Conservation (phyloP, 2,329 filamentous ascomycete genomes). For the Fusarium sp. region DNA sequence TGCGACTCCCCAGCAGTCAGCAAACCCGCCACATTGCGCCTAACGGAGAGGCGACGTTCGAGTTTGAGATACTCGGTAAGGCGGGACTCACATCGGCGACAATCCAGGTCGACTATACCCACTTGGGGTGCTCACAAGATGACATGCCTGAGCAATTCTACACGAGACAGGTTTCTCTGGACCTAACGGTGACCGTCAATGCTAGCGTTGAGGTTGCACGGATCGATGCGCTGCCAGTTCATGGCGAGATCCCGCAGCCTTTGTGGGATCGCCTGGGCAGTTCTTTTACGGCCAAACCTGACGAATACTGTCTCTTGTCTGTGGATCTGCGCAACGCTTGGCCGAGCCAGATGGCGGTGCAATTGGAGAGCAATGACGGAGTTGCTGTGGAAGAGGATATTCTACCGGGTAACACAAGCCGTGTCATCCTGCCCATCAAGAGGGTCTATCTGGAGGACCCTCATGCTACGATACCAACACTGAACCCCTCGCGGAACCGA, state of each 20-base stretch:
- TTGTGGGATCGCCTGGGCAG: constrained; percentile 64
- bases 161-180: constrained; percentile 83
- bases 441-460: constrained; percentile 81
- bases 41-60: constrained; percentile 75
- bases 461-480: constrained; percentile 79
- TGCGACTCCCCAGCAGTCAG: constrained; percentile 65
- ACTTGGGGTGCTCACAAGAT: constrained; percentile 75
- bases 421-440: constrained; percentile 79
- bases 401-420: constrained; percentile 74
- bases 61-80: constrained; percentile 87
- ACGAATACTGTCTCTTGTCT: constrained; percentile 80
- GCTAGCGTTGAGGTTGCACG: constrained; percentile 85
- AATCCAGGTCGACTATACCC: constrained; percentile 87
- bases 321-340: constrained; percentile 90
- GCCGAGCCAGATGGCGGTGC: constrained; percentile 80
- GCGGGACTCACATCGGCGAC: constrained; percentile 82
- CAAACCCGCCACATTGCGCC: constrained; percentile 71
- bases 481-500: constrained; percentile 85
- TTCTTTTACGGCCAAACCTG: constrained; percentile 54
- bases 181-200: constrained; percentile 90
- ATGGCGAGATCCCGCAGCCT: constrained; percentile 70
- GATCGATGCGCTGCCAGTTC: constrained; percentile 81
- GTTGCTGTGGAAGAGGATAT: constrained; percentile 66
- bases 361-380: constrained; percentile 65
- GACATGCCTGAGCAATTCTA: constrained; percentile 80